A percentile compares a stretch with the other conserved stretches of the same genome.
Evolutionary conservation across 2,329 filamentous ascomycete genomes (phyloP).

Genomic region (Aspergillus bombycis): DNA sequence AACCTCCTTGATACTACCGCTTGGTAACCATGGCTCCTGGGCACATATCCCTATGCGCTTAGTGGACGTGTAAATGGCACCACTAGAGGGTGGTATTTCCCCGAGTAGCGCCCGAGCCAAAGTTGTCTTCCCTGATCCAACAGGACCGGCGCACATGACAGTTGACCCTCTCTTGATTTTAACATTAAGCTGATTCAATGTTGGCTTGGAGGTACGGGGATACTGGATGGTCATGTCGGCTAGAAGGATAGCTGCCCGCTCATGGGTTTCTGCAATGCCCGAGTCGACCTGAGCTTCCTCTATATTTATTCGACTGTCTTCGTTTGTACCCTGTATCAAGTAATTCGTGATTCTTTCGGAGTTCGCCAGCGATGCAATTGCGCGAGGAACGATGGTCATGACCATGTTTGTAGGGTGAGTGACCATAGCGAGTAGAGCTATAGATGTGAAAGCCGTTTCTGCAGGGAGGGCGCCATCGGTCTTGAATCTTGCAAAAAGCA

Average conservation of each 20-base stretch:
- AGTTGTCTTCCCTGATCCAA: conserved; percentile 13
- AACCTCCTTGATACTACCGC: conserved; percentile 2
- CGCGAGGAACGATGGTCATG: conserved; percentile 2
- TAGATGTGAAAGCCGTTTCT: conserved; percentile 1
- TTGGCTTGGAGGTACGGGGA: neutral
- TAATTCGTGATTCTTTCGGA: neutral
- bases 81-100: neutral
- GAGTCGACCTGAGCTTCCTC: no score
- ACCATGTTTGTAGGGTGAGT: conserved; percentile 11
- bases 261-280: neutral
- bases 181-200: neutral
- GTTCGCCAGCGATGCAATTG: neutral
- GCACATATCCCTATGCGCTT: conserved; percentile 1
- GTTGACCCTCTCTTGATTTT: neutral
- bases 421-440: conserved; percentile 6
- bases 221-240: neutral
- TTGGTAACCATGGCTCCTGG: conserved; percentile 8
- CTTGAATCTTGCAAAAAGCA: neutral
- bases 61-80: neutral
- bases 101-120: conserved; percentile 8
- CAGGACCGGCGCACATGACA: conserved; percentile 3
- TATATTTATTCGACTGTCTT: no score
- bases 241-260: neutral
- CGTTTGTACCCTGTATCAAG: neutral
- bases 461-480: neutral